phyloP scores from a whole-genome alignment of 192 early-diverging fungal genomes.

The Umbelopsis sp. region DNA sequence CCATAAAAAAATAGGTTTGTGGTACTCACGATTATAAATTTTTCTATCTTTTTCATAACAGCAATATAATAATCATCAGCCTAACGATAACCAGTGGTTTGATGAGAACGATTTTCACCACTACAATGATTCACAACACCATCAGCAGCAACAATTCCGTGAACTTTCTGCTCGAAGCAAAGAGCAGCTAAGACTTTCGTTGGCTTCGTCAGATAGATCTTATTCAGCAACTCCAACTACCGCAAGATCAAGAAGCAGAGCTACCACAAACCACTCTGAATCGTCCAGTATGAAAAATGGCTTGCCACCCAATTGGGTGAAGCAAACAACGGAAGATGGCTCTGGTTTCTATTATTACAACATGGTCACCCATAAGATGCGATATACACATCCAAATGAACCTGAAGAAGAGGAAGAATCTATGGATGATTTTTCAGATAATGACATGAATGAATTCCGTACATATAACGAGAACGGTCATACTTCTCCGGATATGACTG shows the following conservation, averaged over 20 bases:
- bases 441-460: background rate
- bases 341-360: slow-evolving; percentile 46
- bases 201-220: slow-evolving; percentile 6
- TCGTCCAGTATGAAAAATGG: background rate
- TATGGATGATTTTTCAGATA: slow-evolving; percentile 6
- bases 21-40: background rate
- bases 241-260: background rate
- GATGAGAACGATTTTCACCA: slow-evolving; percentile 6
- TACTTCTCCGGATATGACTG: background rate
- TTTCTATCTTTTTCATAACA: background rate
- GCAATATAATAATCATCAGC: background rate
- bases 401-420: slow-evolving; percentile 4
- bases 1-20: background rate
- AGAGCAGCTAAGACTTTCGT: slow-evolving; percentile 6
- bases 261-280: background rate
- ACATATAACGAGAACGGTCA: background rate
- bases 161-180: background rate
- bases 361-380: slow-evolving; percentile 41
- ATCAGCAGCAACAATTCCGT: background rate
- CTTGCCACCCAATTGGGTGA: slow-evolving; percentile 28
- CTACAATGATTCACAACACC: background rate
- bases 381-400: slow-evolving; percentile 42
- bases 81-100: slow-evolving; percentile 9
- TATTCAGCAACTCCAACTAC: slow-evolving; percentile 6
- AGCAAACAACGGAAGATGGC: slow-evolving; percentile 47